A percentile compares a stretch with the other conserved stretches of the same genome.
Conservation (phyloP, 345 rosid genomes). For the Camelina neglecta region DNA sequence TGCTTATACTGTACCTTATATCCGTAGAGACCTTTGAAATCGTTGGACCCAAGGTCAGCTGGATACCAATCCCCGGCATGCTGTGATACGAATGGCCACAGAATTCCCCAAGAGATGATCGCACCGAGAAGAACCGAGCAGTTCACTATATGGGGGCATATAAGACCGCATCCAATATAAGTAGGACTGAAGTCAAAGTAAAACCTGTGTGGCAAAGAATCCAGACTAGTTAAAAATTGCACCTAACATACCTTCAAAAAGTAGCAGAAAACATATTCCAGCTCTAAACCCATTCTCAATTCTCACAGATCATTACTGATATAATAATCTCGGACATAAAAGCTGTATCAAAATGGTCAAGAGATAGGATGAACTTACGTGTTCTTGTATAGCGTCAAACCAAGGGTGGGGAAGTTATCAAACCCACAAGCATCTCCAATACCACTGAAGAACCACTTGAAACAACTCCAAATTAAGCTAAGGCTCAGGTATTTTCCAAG, state of each 20-base stretch:
- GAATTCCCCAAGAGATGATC: slow-evolving; percentile 87
- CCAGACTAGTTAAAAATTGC: neutral
- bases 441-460: slow-evolving; percentile 99
- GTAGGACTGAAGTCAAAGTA: slow-evolving; percentile 96
- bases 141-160: slow-evolving; percentile 94
- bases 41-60: slow-evolving; percentile 72
- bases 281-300: neutral
- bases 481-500: slow-evolving; percentile 91
- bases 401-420: slow-evolving; percentile 92
- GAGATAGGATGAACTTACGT: slow-evolving; percentile 59
- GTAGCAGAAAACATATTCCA: neutral
- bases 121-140: slow-evolving; percentile 92
- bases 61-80: slow-evolving; percentile 93
- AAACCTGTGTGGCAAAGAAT: slow-evolving; percentile 56
- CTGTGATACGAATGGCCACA: slow-evolving; percentile 80
- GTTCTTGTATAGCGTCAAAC: slow-evolving; percentile 76
- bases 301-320: neutral
- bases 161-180: slow-evolving; percentile 95
- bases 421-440: slow-evolving; percentile 91
- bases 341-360: neutral
- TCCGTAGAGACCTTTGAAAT: slow-evolving; percentile 93
- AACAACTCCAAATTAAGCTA: slow-evolving; percentile 93
- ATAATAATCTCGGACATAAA: neutral
- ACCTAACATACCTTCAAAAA: neutral
- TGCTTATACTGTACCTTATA: slow-evolving; percentile 63